Evolutionary conservation across 805 yeast genomes (phyloP).

Genomic region (Cephaloascus fragrans): DNA sequence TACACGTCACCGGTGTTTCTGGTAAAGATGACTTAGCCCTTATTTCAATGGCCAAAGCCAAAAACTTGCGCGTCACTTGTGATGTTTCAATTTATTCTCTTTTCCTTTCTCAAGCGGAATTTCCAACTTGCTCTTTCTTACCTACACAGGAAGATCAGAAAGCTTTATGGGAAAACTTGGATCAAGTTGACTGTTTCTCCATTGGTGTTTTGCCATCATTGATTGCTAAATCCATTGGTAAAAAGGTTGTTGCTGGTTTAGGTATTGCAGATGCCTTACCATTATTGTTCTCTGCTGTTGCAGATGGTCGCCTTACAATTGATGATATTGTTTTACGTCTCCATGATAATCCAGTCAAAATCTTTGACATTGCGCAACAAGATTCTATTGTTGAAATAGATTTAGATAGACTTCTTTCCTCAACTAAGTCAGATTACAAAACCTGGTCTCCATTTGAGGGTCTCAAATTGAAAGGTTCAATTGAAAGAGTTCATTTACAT

Average conservation of each 20-base stretch:
- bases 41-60: constrained; percentile 76
- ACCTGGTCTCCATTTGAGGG: constrained; percentile 51
- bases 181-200: constrained; percentile 75
- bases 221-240: constrained; percentile 56
- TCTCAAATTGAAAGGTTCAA: constrained; percentile 58
- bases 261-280: constrained; percentile 80
- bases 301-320: constrained; percentile 59
- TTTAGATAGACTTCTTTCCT: constrained; percentile 54
- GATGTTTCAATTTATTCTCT: constrained; percentile 78
- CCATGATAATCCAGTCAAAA: constrained; percentile 72
- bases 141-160: constrained; percentile 77
- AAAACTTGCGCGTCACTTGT: constrained; percentile 76
- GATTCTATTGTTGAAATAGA: constrained; percentile 76
- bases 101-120: constrained; percentile 65
- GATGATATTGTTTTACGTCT: constrained; percentile 64
- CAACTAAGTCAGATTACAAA: constrained; percentile 25
- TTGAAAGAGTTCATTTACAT: constrained; percentile 78
- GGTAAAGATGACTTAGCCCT: constrained; percentile 74
- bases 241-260: constrained; percentile 55
- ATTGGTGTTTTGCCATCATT: constrained; percentile 72
- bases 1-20: constrained; percentile 84
- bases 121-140: constrained; percentile 60
- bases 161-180: constrained; percentile 71
- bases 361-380: constrained; percentile 78
- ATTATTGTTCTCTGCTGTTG: constrained; percentile 70